A percentile compares a stretch with the other conserved stretches of the same genome.
Evolutionary conservation across 2,329 filamentous ascomycete species (phyloP).

Genomic region (Claviceps sp.): DNA sequence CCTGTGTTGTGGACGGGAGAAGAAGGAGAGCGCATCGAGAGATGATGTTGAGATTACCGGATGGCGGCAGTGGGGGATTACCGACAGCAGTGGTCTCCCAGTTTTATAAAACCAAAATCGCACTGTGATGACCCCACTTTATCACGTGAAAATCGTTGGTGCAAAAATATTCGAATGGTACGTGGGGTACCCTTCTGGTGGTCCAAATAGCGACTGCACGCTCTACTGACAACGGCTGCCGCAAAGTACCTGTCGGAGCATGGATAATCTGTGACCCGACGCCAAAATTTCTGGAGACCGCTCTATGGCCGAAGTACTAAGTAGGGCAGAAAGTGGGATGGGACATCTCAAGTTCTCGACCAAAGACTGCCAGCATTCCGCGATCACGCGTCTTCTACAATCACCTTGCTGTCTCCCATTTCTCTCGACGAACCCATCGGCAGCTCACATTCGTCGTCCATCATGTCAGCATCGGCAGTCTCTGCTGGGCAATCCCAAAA

Average conservation of each 20-base stretch:
- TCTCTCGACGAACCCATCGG: conserved; percentile 13
- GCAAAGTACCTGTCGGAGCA: conserved; percentile 16
- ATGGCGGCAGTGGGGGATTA: too few relatives aligned
- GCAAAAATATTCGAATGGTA: too few relatives aligned
- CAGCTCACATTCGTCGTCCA: conserved; percentile 26
- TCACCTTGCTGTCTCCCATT: conserved; percentile 18
- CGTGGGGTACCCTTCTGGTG: too few relatives aligned
- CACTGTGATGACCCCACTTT: too few relatives aligned
- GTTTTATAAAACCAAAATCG: too few relatives aligned
- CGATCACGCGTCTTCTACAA: conserved; percentile 11
- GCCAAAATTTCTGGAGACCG: conserved; percentile 26
- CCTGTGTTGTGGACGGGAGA: too few relatives aligned
- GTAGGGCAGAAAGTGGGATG: conserved; percentile 29
- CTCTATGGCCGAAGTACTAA: conserved; percentile 21
- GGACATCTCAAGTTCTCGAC: conserved; percentile 25
- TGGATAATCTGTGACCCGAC: conserved; percentile 27
- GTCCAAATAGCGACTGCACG: too few relatives aligned
- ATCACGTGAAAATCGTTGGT: too few relatives aligned
- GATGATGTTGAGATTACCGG: too few relatives aligned
- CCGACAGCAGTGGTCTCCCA: too few relatives aligned
- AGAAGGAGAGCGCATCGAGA: too few relatives aligned
- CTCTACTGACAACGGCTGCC: conserved; percentile 2
- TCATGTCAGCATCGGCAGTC: conserved; percentile 29
- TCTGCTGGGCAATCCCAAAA: conserved; percentile 30
- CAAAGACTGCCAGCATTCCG: conserved; percentile 16